Base-by-base conservation (phyloP, 2,329 filamentous ascomycete species). In the Pseudomassariella vexata region DNA sequence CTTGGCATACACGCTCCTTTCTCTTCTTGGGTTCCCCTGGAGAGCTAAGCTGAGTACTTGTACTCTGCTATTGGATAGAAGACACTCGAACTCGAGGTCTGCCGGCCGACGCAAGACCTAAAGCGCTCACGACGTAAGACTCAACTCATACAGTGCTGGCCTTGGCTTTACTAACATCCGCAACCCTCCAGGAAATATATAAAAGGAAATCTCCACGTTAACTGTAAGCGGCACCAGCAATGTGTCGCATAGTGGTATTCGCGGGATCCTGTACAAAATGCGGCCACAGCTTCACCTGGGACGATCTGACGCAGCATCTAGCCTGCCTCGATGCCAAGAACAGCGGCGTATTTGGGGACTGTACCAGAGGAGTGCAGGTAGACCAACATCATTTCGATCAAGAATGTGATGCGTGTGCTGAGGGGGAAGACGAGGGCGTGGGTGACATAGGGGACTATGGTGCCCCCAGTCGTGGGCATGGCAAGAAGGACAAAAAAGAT, bases 301-400 rank as follows among this genome's bases (percentile, higher is more conserved):
- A 57, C 17, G 62, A 68, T 7, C 53, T 70, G 14, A 52, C 58
- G 9, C 65, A 69, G 44, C 51, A 64, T 41, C 55, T 70, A 3
- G 64, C 60, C 6, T 70, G 66, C 35, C 60, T 70, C 30, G 57
- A 68, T 39, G 65, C 66, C 22, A 70, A 70, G 44, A 70, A 70
- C 49, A 57, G 55, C 15, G 65, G 60, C 28, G 42, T 42, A 9
- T 69, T 70, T 33, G 66, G 66, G 24, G 48, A 59, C 28, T 70
- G 66, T 46, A 42, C 47, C 23, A 45, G 48, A 16, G 66, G 66
- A 19, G 52, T 65, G 19, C 44, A 54, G 23, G 42, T 55, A 22
- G 65, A 69, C 39, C 50, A 66, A 35, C 66, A 69, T 47, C 39
- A 40, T 3, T 68, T 67, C 37, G 64, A 68, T 41, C 65, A 68